These are phyloP conservation scores for Sinapis alba DNA, from an alignment of 441 rosid species.

Conservation along the genomic window DNA sequence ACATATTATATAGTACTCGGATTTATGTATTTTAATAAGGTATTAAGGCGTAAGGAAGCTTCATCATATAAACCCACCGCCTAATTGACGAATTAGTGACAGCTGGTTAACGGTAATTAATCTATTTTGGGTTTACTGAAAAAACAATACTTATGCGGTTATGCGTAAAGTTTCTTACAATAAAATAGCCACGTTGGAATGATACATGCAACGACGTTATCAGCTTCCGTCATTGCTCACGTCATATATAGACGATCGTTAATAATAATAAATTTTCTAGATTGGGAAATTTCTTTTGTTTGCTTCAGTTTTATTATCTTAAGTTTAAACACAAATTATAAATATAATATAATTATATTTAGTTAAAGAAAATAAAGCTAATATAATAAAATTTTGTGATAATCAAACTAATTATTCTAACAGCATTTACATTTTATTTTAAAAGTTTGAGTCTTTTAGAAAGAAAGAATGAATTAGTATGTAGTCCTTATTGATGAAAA, in stretches of 20 bases:
- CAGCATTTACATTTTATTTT: not conserved
- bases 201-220: not conserved
- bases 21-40: not conserved
- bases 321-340: not conserved
- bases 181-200: not conserved
- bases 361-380: not conserved
- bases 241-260: not conserved
- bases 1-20: not conserved
- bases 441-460: not conserved
- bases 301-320: not conserved
- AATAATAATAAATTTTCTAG: not conserved
- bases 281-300: not conserved
- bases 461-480: not conserved
- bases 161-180: not conserved
- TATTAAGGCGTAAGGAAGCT: not conserved
- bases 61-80: not conserved
- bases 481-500: not conserved
- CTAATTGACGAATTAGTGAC: not conserved
- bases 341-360: not conserved
- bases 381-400: not conserved
- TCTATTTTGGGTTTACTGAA: not conserved
- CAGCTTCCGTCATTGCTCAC: slow-evolving; percentile 27
- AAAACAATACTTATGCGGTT: not conserved
- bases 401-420: not conserved
- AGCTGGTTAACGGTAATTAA: not conserved